Evolutionary conservation across 352 stramenopile species (phyloP).

Genomic region (Pythium guiyangense): DNA sequence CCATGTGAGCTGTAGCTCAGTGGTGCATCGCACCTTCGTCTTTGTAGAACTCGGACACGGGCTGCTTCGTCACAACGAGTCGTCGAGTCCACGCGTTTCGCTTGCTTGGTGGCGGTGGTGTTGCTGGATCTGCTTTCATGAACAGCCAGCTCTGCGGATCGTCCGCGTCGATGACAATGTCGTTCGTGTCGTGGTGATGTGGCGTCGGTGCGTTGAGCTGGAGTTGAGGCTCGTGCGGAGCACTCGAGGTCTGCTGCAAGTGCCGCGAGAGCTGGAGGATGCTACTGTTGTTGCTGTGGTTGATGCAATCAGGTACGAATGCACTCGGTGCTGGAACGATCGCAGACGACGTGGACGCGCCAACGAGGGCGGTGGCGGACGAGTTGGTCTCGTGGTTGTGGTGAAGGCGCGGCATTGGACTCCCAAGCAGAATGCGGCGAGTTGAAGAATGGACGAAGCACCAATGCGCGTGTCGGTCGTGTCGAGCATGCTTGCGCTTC

Average conservation of each 20-base stretch:
- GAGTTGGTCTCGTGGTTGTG: slow-evolving; percentile 13
- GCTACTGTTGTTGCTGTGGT: no score
- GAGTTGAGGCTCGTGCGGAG: not conserved
- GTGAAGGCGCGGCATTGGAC: slow-evolving; percentile 4
- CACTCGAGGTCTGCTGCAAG: no score
- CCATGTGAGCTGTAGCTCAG: not conserved
- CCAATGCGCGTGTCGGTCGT: not conserved
- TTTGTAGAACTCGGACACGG: slow-evolving; percentile 84
- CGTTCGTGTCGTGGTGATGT: not conserved
- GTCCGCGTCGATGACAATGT: slow-evolving; percentile 1
- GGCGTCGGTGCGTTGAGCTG: not conserved
- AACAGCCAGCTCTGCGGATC: slow-evolving; percentile 15
- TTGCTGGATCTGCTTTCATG: slow-evolving; percentile 8
- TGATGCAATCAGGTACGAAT: not conserved
- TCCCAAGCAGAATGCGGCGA: slow-evolving; percentile 11
- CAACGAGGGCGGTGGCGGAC: slow-evolving; percentile 2
- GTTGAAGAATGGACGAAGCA: slow-evolving; percentile 9
- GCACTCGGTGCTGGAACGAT: no score
- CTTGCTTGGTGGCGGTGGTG: slow-evolving; percentile 17
- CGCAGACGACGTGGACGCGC: not conserved
- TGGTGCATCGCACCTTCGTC: slow-evolving; percentile 55
- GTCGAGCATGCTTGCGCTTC: no score
- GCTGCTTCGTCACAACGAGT: slow-evolving; percentile 84
- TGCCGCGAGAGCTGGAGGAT: no score
- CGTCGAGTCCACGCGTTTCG: slow-evolving; percentile 57